Evolutionary conservation across 1,284 basidiomycete genomes (phyloP).

Genomic region (Heimioporus retisporus): DNA sequence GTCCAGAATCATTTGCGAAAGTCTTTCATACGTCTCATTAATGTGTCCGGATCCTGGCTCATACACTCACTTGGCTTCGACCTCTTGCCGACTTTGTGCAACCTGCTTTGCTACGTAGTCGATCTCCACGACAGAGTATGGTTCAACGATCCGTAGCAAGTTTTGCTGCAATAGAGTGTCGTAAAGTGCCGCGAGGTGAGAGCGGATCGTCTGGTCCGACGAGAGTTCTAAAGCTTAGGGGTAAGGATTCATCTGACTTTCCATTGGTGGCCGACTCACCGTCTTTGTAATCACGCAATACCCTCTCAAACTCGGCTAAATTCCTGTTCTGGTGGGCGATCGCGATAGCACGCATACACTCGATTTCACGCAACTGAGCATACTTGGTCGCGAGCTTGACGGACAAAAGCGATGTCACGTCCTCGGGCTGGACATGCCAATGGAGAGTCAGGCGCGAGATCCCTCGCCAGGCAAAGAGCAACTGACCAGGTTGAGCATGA

Average conservation of each 20-base stretch:
- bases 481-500: conserved; percentile 94
- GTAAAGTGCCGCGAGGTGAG: conserved; percentile 93
- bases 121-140: conserved; percentile 94
- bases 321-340: conserved; percentile 94
- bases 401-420: conserved; percentile 87
- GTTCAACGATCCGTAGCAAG: conserved; percentile 94
- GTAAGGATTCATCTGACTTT: neutral
- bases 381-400: conserved; percentile 94
- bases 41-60: neutral
- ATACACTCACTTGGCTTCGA: conserved; percentile 88
- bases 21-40: conserved; percentile 51
- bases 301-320: conserved; percentile 90
- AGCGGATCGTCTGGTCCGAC: conserved; percentile 94
- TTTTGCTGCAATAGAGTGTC: conserved; percentile 98
- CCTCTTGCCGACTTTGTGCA: conserved; percentile 90
- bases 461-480: neutral
- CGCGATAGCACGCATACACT: conserved; percentile 96
- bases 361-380: conserved; percentile 85
- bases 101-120: conserved; percentile 92
- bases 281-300: conserved; percentile 88
- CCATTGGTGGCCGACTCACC: conserved; percentile 54
- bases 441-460: neutral
- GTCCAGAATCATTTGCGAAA: conserved; percentile 99
- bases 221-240: conserved; percentile 77
- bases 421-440: conserved; percentile 79